Percentiles rank a stretch among this genome's conserved stretches.
phyloP scores from a whole-genome alignment of 371 early-diverging fungal genomes.

The Apophysomyces ossiformis region DNA sequence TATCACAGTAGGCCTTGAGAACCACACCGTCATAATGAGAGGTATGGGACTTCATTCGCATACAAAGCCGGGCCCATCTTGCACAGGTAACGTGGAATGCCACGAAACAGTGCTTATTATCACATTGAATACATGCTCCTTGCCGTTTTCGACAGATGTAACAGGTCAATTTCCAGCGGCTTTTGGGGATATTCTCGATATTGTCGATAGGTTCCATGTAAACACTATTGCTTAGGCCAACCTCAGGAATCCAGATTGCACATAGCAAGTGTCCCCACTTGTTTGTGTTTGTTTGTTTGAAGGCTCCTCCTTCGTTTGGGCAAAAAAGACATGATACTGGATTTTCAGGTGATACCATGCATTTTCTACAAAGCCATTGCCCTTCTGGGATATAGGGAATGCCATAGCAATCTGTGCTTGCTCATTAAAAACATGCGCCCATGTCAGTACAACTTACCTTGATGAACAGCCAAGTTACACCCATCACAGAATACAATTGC shows the following conservation, averaged over 20 bases:
- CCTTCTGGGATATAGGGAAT: conserved; percentile 99
- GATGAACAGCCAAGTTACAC: conserved; percentile 98
- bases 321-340: conserved; percentile 95
- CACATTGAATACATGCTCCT: conserved; percentile 97
- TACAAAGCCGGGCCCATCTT: conserved; percentile 81
- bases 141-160: conserved; percentile 81
- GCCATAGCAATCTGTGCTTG: conserved; percentile 93
- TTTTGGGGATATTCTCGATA: conserved; percentile 84
- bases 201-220: conserved; percentile 98
- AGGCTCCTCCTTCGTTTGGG: conserved; percentile 94
- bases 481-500: conserved; percentile 99
- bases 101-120: conserved; percentile 83
- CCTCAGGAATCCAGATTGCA: conserved; percentile 97
- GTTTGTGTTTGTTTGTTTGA: conserved; percentile 93
- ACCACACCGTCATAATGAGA: conserved; percentile 61
- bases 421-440: not conserved
- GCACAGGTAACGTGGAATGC: conserved; percentile 98
- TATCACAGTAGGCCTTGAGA: conserved; percentile 78
- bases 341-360: conserved; percentile 91
- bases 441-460: conserved; percentile 58
- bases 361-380: conserved; percentile 98
- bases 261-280: conserved; percentile 97
- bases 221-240: conserved; percentile 84
- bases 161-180: conserved; percentile 89
- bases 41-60: conserved; percentile 75